Evolutionary conservation across 202 grass and related monocot species (phyloP), one percentile per base, ranked within the genome.

Genomic region (Elaeis oleifera): DNA sequence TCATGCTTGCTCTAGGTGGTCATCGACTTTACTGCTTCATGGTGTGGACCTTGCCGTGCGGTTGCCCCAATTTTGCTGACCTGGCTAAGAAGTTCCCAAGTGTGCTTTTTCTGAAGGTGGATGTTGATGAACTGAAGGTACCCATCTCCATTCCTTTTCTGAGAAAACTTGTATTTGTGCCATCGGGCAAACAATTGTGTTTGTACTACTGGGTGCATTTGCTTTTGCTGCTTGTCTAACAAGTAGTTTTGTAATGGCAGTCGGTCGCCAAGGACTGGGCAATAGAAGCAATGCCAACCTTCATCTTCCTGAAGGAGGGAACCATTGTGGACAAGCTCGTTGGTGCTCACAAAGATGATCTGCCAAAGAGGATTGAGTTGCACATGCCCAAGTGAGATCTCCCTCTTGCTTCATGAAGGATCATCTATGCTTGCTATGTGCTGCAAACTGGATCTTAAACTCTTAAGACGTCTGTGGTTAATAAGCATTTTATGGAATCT

Each of bases 21-120:
- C 15, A 59, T 59, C 2, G 57, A 59, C 28, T 59, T 59, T 16
- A 31, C 57, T 31, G 57, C 57, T 17, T 59, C 57, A 29, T 59
- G 57, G 57, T 59, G 57, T 5, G 57, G 57, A 17, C 25, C 57
- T 16, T 59, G 57, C 57, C 57, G 57, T 16, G 6, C 5, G 16
- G 18, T 59, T 31, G 57, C 57, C 4, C 57, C 57, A 2, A 18
- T 59, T 27, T 59, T 59, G 25, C 25, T 18, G 57, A 59, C 0
- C 57, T 59, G 57, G 25, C 57, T 59, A 59, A 59, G 57, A 59
- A 18, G 24, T 29, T 28, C 57, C 3, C 57, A 7, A n/a, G n/a
- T 59, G 57, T 59, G 21, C 25, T 59, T 28, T 59, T 59, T 7
- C 57, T 59, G 23, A 59, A 59, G 57, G 57, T 59, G 57, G 57